These are phyloP conservation scores for Drechslera avenae DNA, from an alignment of 2,329 filamentous ascomycete genomes.

Conservation along the genomic window DNA sequence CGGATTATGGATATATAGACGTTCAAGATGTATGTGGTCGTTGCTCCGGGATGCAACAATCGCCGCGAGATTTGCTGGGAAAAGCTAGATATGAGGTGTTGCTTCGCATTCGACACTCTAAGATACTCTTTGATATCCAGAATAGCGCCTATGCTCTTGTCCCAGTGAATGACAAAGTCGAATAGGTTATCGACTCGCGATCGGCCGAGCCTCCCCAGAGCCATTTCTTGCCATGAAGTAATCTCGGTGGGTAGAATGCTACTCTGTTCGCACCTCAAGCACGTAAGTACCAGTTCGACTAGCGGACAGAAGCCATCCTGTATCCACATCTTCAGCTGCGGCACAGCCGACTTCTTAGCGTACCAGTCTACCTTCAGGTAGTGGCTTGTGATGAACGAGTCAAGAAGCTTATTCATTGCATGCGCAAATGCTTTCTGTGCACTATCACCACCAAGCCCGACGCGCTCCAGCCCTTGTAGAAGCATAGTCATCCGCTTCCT, in stretches of 20 bases:
- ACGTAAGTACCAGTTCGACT: conserved; percentile 64
- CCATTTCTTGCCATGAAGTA: conserved; percentile 73
- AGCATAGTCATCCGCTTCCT: conserved; percentile 61
- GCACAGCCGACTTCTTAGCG: conserved; percentile 61
- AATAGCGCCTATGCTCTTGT: conserved; percentile 70
- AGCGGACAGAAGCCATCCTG: conserved; percentile 69
- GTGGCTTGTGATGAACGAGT: conserved; percentile 64
- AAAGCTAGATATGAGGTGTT: conserved; percentile 73
- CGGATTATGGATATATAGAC: conserved; percentile 81
- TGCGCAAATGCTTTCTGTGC: conserved; percentile 75
- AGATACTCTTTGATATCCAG: conserved; percentile 75
- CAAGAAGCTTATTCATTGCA: conserved; percentile 70
- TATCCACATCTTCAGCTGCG: conserved; percentile 69
- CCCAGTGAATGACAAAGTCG: conserved; percentile 79
- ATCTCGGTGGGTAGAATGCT: conserved; percentile 53
- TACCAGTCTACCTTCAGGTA: conserved; percentile 67
- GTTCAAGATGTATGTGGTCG: conserved; percentile 75
- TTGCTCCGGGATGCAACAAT: conserved; percentile 75
- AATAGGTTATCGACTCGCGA: conserved; percentile 75
- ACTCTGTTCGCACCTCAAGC: conserved; percentile 37
- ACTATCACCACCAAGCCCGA: conserved; percentile 70
- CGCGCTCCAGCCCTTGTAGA: conserved; percentile 63
- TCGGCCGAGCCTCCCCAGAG: conserved; percentile 69
- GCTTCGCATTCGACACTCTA: conserved; percentile 69
- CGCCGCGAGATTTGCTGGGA: conserved; percentile 67